Evolutionary conservation across 495 filamentous ascomycete species (phyloP).

Genomic region (Aspergillus kassunensis): DNA sequence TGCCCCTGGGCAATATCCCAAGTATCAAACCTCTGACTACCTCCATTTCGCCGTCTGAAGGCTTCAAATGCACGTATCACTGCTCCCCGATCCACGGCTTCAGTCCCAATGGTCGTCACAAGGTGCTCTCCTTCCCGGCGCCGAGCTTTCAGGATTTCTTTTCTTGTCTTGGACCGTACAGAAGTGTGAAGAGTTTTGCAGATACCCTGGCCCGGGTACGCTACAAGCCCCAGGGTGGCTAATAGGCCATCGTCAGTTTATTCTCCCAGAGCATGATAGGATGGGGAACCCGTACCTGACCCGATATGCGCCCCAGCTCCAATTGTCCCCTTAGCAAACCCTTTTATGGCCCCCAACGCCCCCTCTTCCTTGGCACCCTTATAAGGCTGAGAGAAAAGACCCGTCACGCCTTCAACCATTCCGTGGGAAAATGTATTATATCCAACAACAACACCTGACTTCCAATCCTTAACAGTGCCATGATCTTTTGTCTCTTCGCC

Average conservation of each 20-base stretch:
- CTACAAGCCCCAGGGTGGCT: constrained; percentile 25
- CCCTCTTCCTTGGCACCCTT: constrained; percentile 59
- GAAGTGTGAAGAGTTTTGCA: constrained; percentile 24
- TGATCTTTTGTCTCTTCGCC: constrained; percentile 51
- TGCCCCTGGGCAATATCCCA: constrained; percentile 3
- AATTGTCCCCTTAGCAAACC: constrained; percentile 70
- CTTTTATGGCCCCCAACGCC: constrained; percentile 56
- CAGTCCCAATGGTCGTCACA: neutral
- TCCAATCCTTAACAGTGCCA: constrained; percentile 32
- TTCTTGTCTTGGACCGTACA: constrained; percentile 22
- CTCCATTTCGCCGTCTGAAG: neutral
- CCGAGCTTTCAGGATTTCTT: constrained; percentile 16
- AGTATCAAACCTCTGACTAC: constrained; percentile 1
- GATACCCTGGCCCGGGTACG: constrained; percentile 26
- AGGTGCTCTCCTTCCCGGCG: constrained; percentile 13
- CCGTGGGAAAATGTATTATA: constrained; percentile 63
- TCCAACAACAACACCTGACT: constrained; percentile 30
- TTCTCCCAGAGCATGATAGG: too few relatives aligned
- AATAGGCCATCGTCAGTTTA: neutral
- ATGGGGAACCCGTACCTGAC: constrained; percentile 21
- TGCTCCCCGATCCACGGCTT: neutral
- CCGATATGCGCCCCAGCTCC: constrained; percentile 64
- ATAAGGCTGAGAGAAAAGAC: constrained; percentile 62
- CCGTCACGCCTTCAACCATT: constrained; percentile 69
- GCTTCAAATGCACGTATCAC: constrained; percentile 1